Base-by-base conservation (phyloP, 495 filamentous ascomycete genomes). In the Penicillium manginii region DNA sequence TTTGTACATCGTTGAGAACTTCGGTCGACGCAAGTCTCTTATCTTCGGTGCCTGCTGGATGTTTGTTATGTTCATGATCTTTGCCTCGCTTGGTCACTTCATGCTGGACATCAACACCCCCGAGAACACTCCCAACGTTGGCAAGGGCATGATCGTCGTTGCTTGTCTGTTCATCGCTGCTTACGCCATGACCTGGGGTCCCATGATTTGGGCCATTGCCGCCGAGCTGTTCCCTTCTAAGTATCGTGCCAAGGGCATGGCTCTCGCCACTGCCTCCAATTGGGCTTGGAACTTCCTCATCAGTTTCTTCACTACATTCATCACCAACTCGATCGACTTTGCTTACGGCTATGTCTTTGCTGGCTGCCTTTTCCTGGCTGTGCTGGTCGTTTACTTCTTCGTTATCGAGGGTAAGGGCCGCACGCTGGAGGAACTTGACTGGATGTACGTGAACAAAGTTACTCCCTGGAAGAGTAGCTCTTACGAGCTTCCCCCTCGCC, bases 241-340 rank as follows among this genome's bases (percentile, higher is more conserved):
- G 52, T 91, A 90, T 65, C 84, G 90, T 47, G 88, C 88, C 9
- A 83, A 84, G 37, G 85, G 81, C 52, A 91, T 92, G 85, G 86
- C 86, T 17, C 65, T 91, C 9, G 86, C 88, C 4, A 93, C 91
- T 0, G 84, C 88, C 9, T 83, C 85, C 33, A 96, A 93, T 76
- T 96, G 91, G 91, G 76, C 86, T 21, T 93, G 87, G 86, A 96
- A 94, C 69, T 96, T 93, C 77, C 67, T 93, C 50, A 83, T 93
- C 60, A 82, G 84, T 10, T 91, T 92, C 77, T 88, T 92, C 72
- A 91, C 90, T 0, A 86, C 89, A 0, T 85, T 88, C 67, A 90
- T 90, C 62, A 85, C 83, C 9, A 65, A 68, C 1, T 79, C 77
- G 2, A 92, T 93, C 62, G 79, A 83, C 45, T 92, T 86, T 73